These are phyloP conservation scores for Stephania japonica DNA, from an alignment of 164 flowering plant genomes.

Conservation along the genomic window DNA sequence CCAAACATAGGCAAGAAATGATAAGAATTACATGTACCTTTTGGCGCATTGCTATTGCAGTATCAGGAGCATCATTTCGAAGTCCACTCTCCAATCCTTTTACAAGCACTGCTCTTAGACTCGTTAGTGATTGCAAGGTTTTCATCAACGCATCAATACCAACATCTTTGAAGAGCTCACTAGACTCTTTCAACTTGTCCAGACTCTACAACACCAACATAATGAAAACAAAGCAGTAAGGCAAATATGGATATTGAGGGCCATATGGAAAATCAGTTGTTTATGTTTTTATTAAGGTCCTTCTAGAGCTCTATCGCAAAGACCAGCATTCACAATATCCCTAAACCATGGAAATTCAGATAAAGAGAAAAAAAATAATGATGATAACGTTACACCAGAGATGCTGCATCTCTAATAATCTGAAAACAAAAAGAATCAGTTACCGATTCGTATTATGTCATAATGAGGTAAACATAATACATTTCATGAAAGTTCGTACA, in stretches of 20 bases:
- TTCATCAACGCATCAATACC: conserved; percentile 35
- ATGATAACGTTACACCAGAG: no score
- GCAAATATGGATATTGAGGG: not conserved
- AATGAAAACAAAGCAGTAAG: not conserved
- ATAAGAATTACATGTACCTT: conserved; percentile 38
- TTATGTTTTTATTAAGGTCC: not conserved
- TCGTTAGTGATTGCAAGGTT: conserved; percentile 52
- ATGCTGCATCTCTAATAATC: no score
- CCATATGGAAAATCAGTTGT: not conserved
- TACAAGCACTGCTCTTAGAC: conserved; percentile 47
- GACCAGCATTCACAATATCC: not conserved
- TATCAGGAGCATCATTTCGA: conserved; percentile 92
- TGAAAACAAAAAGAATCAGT: no score
- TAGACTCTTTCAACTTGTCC: conserved; percentile 48
- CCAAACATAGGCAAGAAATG: not conserved
- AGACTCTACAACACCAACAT: conserved; percentile 38
- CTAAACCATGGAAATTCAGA: not conserved
- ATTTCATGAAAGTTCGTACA: no score
- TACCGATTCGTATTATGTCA: no score
- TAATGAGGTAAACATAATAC: no score
- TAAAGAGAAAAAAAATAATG: no score
- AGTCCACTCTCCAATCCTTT: conserved; percentile 95
- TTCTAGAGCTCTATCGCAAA: not conserved
- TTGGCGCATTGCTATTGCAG: conserved; percentile 96
- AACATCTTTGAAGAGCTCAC: conserved; percentile 22